Evolutionary conservation across 2,329 filamentous ascomycete genomes (phyloP), one percentile per base, ranked within the genome.

Genomic region (Lanzia echinophila): DNA sequence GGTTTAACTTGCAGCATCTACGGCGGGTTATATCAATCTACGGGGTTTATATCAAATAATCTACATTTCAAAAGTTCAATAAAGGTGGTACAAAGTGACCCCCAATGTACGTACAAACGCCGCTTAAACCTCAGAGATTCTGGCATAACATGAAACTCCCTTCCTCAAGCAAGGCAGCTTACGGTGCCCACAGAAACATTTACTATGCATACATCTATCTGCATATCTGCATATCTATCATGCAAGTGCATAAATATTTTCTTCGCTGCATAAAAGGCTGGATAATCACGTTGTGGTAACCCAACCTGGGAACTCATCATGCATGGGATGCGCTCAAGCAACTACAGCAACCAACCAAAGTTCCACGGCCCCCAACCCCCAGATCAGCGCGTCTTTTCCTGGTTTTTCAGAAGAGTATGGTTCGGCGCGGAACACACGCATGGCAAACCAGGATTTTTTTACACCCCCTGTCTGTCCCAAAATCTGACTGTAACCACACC

Each of bases 401-500:
- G 24, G 19, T 24, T 39, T 31, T 38, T 6, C 10, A 19, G 3
- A 24, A 6, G 19, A 28, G 19, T 39, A 22, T 51, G 22, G 20
- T 31, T 51, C 32, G 47, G 28, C 48, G 22, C 31, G 31, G 39
- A 44, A 50, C 7, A 32, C 19, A 24, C 50, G 44, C 50, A 53
- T 53, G 50, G 50, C 50, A 53, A 53, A 38, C 50, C 44, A 20
- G 50, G 50, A 53, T 53, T 10, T 33, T 7, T 12, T 33, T 11
- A 8, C 15, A 15, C 28, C 22, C 28, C 28, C 39, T 31, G 13
- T 19, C 24, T 22, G 10, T 47, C 8, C 15, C 50, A 46, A 53
- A 53, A 53, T 53, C 43, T 53, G 34, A 53, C 34, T 31, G 50
- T 33, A 39, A 36, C 42, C 42, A 32, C 50, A 52, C 34, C 24